Evolutionary conservation across 116 monocot species (phyloP).

Genomic region (Posidonia oceanica): DNA sequence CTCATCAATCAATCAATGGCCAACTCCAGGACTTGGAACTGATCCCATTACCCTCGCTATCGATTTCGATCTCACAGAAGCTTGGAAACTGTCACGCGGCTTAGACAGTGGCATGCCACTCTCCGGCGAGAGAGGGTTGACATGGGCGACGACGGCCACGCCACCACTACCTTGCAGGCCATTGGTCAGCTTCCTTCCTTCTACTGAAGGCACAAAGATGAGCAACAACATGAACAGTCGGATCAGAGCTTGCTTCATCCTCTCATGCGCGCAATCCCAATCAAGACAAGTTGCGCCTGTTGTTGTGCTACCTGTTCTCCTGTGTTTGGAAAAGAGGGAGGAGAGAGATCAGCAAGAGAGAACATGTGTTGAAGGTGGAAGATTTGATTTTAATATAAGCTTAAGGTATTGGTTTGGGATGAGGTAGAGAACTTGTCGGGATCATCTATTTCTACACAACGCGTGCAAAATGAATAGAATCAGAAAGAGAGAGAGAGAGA

Average conservation of each 20-base stretch:
- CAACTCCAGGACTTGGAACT: slow-evolving; percentile 6
- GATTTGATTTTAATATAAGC: slow-evolving; percentile 1
- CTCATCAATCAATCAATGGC: not conserved
- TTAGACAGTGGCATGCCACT: too few species aligned
- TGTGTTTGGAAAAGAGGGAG: not conserved
- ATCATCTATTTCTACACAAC: not conserved
- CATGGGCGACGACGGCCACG: too few species aligned
- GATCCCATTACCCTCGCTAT: slow-evolving; percentile 1
- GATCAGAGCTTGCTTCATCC: not conserved
- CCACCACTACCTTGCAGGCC: not conserved
- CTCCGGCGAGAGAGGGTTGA: too few species aligned
- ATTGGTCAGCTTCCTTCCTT: slow-evolving; percentile 1
- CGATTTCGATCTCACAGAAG: not conserved
- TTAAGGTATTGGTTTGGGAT: not conserved
- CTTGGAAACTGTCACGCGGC: too few species aligned
- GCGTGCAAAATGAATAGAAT: not conserved
- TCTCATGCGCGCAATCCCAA: not conserved
- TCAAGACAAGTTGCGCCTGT: not conserved
- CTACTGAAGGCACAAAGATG: not conserved
- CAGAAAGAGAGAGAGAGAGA: not conserved
- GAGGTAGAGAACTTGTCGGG: not conserved
- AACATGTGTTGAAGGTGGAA: not conserved
- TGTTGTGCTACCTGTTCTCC: not conserved
- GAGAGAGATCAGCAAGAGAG: not conserved
- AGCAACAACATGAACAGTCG: not conserved